Evolutionary conservation across 1,139 yeast genomes (phyloP).

Genomic region (Yamadazyma atmosphaerica): DNA sequence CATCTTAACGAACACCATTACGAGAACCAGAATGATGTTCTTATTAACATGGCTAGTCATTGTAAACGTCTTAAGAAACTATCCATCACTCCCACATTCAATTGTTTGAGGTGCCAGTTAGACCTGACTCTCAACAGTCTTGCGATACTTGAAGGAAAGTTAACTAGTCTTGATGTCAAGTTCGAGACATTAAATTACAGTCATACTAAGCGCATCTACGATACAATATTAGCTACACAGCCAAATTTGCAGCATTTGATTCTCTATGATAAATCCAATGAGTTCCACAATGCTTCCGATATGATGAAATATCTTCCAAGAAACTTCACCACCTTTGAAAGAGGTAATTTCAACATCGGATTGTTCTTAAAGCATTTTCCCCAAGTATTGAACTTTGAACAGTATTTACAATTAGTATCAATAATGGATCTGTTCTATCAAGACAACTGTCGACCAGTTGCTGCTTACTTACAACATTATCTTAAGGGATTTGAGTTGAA

Average conservation of each 20-base stretch:
- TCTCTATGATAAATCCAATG: slow-evolving; percentile 15
- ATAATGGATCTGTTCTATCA: slow-evolving; percentile 5
- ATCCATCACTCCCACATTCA: slow-evolving; percentile 12
- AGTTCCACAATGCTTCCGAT: slow-evolving; percentile 11
- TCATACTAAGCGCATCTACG: slow-evolving; percentile 7
- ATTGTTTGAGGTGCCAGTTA: slow-evolving; percentile 16
- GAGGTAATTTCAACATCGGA: slow-evolving; percentile 9
- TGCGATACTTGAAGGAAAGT: slow-evolving; percentile 1
- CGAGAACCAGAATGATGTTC: slow-evolving; percentile 9
- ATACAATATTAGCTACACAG: slow-evolving; percentile 7
- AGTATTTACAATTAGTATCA: not conserved
- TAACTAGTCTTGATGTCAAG: slow-evolving; percentile 7
- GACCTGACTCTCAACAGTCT: slow-evolving; percentile 8
- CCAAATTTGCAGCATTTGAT: slow-evolving; percentile 5
- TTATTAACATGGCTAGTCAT: slow-evolving; percentile 4
- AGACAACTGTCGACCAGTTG: not conserved
- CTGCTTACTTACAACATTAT: not conserved
- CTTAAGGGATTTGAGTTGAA: not conserved
- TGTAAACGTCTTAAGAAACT: slow-evolving; percentile 7
- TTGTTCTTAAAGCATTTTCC: slow-evolving; percentile 3
- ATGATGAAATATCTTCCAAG: slow-evolving; percentile 7
- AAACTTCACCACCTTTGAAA: slow-evolving; percentile 9
- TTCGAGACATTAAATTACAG: slow-evolving; percentile 13
- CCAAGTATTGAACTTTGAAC: not conserved
- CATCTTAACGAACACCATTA: slow-evolving; percentile 14